phyloP scores from a whole-genome alignment of 306 rosid species.

The Cucurbita moschata region DNA sequence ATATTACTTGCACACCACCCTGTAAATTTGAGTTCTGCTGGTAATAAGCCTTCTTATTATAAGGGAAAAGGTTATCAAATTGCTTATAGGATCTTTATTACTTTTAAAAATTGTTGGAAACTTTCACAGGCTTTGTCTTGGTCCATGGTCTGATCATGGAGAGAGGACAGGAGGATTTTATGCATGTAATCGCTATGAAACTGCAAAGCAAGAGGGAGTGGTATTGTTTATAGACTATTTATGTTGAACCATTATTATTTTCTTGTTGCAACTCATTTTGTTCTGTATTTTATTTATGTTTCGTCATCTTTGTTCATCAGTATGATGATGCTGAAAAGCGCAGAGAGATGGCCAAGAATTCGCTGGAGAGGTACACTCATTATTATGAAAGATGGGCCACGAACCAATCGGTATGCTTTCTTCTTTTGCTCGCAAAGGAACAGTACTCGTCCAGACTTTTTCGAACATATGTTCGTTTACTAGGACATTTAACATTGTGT shows the following conservation, averaged over 20 bases:
- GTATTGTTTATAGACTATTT: constrained; percentile 10
- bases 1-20: constrained; percentile 84
- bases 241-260: not conserved
- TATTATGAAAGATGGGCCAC: constrained; percentile 98
- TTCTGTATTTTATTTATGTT: not conserved
- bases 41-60: constrained; percentile 18
- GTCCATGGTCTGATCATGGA: constrained; percentile 90
- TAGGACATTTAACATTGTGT: not conserved
- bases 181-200: constrained; percentile 92
- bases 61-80: not conserved
- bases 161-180: constrained; percentile 91
- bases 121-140: constrained; percentile 72
- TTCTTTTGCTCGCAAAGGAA: not conserved
- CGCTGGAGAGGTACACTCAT: constrained; percentile 89
- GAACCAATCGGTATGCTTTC: constrained; percentile 66
- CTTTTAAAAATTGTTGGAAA: not conserved
- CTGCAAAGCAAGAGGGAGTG: constrained; percentile 90
- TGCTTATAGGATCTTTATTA: not conserved
- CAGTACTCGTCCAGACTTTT: not conserved
- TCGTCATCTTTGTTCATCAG: constrained; percentile 7
- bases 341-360: constrained; percentile 93
- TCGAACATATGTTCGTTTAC: not conserved
- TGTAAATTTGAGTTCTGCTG: constrained; percentile 89
- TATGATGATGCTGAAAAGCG: constrained; percentile 57
- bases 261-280: not conserved